Percentiles rank a stretch among this genome's conserved stretches.
Conservation (phyloP, 805 yeast genomes). For the Yamadazyma paraphyllophila region DNA sequence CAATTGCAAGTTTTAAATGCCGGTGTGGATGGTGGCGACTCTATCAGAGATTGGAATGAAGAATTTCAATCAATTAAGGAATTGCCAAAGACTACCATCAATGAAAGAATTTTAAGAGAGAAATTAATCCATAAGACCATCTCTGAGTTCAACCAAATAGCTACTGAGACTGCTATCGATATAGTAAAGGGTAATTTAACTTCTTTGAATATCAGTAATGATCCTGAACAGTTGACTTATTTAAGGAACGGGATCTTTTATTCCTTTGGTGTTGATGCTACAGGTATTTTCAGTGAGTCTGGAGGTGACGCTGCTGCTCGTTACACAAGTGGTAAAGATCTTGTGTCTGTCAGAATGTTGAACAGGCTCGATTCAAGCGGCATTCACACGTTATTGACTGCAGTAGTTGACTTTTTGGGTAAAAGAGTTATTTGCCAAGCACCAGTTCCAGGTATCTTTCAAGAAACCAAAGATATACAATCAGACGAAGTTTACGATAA, state of each 20-base stretch:
- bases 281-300: slow-evolving; percentile 58
- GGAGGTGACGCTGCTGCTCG: slow-evolving; percentile 90
- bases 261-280: slow-evolving; percentile 65
- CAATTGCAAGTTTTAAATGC: slow-evolving; percentile 54
- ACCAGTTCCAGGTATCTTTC: slow-evolving; percentile 90
- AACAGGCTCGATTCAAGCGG: slow-evolving; percentile 57
- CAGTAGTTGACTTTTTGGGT: slow-evolving; percentile 89
- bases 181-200: slow-evolving; percentile 70
- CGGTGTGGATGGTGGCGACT: slow-evolving; percentile 60
- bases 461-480: slow-evolving; percentile 38
- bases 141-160: slow-evolving; percentile 72
- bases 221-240: slow-evolving; percentile 59
- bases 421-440: slow-evolving; percentile 87
- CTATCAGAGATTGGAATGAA: slow-evolving; percentile 80
- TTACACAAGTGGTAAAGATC: slow-evolving; percentile 74
- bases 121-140: slow-evolving; percentile 66
- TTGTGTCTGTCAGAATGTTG: slow-evolving; percentile 65
- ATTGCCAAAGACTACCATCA: slow-evolving; percentile 54
- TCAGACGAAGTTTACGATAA: slow-evolving; percentile 42
- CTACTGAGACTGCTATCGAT: slow-evolving; percentile 76
- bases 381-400: slow-evolving; percentile 70
- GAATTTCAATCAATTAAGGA: slow-evolving; percentile 84
- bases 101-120: slow-evolving; percentile 74
- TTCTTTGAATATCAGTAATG: slow-evolving; percentile 81
- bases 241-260: slow-evolving; percentile 84